Percentiles rank a stretch among this genome's conserved stretches.
Conservation (phyloP, 2,329 filamentous ascomycete genomes). For the Ceratocystis huliohia region DNA sequence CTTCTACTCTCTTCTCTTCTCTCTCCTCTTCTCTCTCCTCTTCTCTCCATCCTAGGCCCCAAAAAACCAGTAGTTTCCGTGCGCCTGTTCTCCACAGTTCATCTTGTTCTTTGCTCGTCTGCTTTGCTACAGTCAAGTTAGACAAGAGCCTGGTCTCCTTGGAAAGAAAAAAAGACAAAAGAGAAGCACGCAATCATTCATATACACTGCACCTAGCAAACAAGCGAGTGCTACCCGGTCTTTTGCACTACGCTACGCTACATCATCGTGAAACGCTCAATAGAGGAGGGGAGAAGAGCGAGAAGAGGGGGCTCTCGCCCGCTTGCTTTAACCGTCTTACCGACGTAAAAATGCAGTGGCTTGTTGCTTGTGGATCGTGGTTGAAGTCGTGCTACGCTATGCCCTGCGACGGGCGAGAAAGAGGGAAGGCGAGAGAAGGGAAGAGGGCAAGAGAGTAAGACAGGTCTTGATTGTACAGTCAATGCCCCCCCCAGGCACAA, state of each 20-base stretch:
- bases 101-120: neutral
- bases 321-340: constrained; percentile 7
- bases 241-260: neutral
- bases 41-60: too few species aligned
- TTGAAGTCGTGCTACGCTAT: neutral
- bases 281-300: neutral
- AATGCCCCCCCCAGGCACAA: neutral
- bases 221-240: neutral
- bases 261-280: neutral
- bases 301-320: neutral
- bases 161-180: neutral
- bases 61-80: too few species aligned
- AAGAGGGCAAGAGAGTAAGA: neutral
- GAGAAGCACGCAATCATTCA: neutral
- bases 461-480: neutral
- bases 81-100: neutral
- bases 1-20: neutral
- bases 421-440: neutral
- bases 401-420: too few species aligned
- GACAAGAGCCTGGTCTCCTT: neutral
- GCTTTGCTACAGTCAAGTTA: neutral
- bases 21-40: neutral
- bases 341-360: constrained; percentile 4
- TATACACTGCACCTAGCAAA: neutral
- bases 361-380: neutral